Base-by-base conservation (phyloP, 2,329 filamentous ascomycete species). In the Penicillium sp. region DNA sequence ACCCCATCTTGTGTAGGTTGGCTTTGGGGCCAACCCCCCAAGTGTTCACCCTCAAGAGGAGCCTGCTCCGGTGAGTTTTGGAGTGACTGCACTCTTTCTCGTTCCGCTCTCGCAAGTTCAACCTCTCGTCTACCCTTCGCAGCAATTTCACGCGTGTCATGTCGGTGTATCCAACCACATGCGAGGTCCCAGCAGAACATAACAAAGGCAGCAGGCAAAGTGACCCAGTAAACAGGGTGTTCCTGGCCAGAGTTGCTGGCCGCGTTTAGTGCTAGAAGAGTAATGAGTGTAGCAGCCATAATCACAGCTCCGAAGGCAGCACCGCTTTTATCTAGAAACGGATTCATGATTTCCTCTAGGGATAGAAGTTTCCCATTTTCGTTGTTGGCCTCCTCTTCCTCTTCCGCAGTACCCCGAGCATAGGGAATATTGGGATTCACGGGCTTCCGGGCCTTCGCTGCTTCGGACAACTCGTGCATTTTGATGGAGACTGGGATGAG, bases 271-370 rank as follows among this genome's bases (percentile, higher is more conserved):
- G 80, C 84, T 2, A 91, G 75, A 0, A 91, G 76, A 0, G 86
- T 86, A 55, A 90, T 76, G 26, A 91, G 79, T 0, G 88, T 89
- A 0, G 78, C 79, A 1, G 86, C 80, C 87, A 91, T 90, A 54
- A 91, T 77, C 5, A 84, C 61, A 0, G 81, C 84, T 1, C 87
- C 88, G 54, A 90, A 86, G 0, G 77, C 76, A 0, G 89, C 89
- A 9, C 88, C 84, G 3, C 78, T 75, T 61, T 85, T 88, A 67
- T 91, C 88, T 0, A 91, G 71, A 56, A 88, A 91, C 0, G 89
- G 89, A 61, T 91, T 90, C 82, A 91, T 84, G 64, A 91, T 89
- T 65, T 91, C 88, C 60, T 89, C 87, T 0, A 91, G 80, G 0
- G 86, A 86, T 0, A 88, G 73, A 0, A 83, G 71, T 60, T 87